Evolutionary conservation across 225 moss, liverwort and hornwort species (phyloP).

Genomic region (Marchantia paleacea): DNA sequence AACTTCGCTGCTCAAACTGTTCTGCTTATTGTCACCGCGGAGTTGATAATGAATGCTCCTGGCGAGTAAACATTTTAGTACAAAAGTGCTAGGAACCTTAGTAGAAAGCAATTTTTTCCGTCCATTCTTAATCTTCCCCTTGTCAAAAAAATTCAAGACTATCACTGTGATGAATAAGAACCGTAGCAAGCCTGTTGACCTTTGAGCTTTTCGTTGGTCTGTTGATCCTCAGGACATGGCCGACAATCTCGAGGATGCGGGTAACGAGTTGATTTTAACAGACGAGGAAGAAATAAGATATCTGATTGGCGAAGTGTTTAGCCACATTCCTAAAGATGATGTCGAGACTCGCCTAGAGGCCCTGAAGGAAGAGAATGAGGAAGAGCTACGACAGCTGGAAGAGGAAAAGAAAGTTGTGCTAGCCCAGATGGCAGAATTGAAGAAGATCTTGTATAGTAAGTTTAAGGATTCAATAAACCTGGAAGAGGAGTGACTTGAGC

Average conservation of each 20-base stretch:
- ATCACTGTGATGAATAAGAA: too few species aligned
- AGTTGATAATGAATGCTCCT: background rate
- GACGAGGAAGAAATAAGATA: conserved; percentile 91
- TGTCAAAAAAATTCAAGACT: too few species aligned
- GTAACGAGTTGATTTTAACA: conserved; percentile 90
- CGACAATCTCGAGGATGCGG: conserved; percentile 91
- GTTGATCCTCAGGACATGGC: conserved; percentile 34
- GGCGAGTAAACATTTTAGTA: background rate
- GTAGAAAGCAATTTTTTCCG: too few species aligned
- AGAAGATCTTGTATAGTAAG: conserved; percentile 77
- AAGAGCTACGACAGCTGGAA: conserved; percentile 58
- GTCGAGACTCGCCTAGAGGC: conserved; percentile 69
- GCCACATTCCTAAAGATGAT: conserved; percentile 66
- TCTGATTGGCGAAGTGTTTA: conserved; percentile 91
- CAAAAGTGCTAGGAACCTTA: too few species aligned
- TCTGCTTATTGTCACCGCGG: background rate
- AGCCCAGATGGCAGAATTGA: conserved; percentile 81
- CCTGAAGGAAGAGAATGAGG: conserved; percentile 59
- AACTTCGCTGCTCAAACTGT: background rate
- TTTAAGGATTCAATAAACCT: conserved; percentile 94
- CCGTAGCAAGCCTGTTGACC: background rate
- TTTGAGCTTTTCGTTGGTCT: background rate
- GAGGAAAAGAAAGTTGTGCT: conserved; percentile 71
- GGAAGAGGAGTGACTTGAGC: conserved; percentile 70
- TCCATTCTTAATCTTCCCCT: too few species aligned